Evolutionary conservation across 2,329 filamentous ascomycete species (phyloP).

Genomic region (Dothideomycetes sp.): DNA sequence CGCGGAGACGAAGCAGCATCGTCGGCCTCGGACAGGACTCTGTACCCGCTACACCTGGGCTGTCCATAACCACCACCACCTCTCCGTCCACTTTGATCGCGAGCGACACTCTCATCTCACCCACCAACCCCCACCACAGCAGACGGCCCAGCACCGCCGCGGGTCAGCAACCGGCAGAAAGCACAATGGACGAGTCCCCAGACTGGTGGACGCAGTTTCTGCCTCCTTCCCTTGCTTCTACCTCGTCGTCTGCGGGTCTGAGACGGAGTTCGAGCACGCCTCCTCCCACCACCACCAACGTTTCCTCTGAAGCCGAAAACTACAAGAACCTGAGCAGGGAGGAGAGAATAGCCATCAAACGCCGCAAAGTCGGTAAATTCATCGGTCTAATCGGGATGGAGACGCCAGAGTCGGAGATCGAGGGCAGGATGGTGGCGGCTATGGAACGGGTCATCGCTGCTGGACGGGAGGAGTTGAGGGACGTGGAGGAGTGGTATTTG

Average conservation of each 20-base stretch:
- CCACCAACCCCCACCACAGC: not conserved
- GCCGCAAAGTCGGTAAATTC: constrained; percentile 60
- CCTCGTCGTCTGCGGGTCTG: not conserved
- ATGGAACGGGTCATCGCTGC: constrained; percentile 20
- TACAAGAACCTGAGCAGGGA: constrained; percentile 10
- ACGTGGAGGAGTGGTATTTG: constrained; percentile 22
- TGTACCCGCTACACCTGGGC: too few species aligned
- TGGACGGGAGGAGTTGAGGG: constrained; percentile 19
- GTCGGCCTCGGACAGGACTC: too few species aligned
- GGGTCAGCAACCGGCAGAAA: not conserved
- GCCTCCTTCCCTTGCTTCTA: too few species aligned
- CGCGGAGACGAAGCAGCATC: not conserved
- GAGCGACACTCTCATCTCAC: too few species aligned
- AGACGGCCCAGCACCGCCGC: not conserved
- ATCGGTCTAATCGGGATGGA: constrained; percentile 59
- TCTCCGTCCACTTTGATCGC: too few species aligned
- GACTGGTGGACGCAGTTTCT: not conserved
- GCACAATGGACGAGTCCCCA: not conserved
- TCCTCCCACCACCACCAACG: not conserved
- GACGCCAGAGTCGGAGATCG: constrained; percentile 37
- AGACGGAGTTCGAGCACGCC: not conserved
- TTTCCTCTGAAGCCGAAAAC: not conserved
- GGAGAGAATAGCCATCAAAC: constrained; percentile 42
- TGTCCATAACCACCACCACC: too few species aligned
- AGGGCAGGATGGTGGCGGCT: constrained; percentile 26